Evolutionary conservation across 805 yeast genomes (phyloP).

Genomic region (Cyberlindnera amylophila): DNA sequence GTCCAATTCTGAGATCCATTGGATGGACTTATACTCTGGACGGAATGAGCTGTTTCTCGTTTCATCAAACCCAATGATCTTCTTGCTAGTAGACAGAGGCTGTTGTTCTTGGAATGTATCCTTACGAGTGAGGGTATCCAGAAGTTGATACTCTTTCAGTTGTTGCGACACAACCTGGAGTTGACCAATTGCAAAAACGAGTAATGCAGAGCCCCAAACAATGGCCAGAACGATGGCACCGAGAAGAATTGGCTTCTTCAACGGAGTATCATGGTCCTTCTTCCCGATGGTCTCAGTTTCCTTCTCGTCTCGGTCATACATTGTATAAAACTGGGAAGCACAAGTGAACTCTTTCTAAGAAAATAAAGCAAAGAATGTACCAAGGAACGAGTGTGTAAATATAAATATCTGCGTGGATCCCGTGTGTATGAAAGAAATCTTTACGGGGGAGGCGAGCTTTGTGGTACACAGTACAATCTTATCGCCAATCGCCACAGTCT

Average conservation of each 20-base stretch:
- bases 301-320: background rate
- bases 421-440: background rate
- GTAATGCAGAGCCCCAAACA: slow-evolving; percentile 14
- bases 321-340: background rate
- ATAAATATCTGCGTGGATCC: too few relatives aligned
- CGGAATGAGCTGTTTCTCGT: slow-evolving; percentile 53
- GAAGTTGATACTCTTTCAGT: slow-evolving; percentile 5
- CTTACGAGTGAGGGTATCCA: slow-evolving; percentile 11
- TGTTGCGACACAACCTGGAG: slow-evolving; percentile 8
- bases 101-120: background rate
- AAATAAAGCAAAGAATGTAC: too few relatives aligned
- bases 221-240: slow-evolving; percentile 4
- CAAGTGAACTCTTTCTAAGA: too few relatives aligned
- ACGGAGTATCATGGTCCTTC: background rate
- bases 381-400: too few relatives aligned
- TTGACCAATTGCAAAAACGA: slow-evolving; percentile 5
- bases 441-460: background rate
- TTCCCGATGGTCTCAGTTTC: background rate
- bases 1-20: slow-evolving; percentile 61
- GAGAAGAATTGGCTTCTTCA: background rate
- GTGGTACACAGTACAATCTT: background rate
- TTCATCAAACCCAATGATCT: slow-evolving; percentile 32
- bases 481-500: background rate
- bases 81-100: background rate
- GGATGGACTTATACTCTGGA: slow-evolving; percentile 52